Percentiles rank a stretch among this genome's conserved stretches.
phyloP scores from a whole-genome alignment of 495 filamentous ascomycete species.

The Lophium mytilinum region DNA sequence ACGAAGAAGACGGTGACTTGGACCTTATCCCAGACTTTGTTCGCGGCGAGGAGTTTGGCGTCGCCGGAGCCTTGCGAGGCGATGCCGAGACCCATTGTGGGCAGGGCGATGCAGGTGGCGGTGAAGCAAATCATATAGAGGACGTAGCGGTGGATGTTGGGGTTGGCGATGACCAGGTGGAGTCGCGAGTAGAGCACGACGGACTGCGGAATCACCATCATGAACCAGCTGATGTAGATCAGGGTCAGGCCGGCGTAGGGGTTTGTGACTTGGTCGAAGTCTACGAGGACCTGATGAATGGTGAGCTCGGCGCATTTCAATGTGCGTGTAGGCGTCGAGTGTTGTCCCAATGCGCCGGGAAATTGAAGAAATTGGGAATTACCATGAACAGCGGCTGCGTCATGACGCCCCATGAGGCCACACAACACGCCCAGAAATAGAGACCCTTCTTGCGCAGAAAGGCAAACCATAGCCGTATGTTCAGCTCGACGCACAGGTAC shows the following conservation, averaged over 20 bases:
- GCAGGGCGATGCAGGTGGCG: constrained; percentile 8
- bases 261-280: background rate
- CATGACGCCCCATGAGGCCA: constrained; percentile 12
- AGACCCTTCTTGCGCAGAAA: constrained; percentile 12
- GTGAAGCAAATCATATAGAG: constrained; percentile 20
- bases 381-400: constrained; percentile 7
- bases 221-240: constrained; percentile 29
- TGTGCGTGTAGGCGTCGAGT: too few species aligned
- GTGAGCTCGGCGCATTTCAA: too few species aligned
- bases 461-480: constrained; percentile 11
- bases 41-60: constrained; percentile 3
- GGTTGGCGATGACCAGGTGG: constrained; percentile 11
- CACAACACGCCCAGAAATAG: constrained; percentile 18
- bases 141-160: constrained; percentile 1
- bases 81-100: constrained; percentile 10
- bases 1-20: constrained; percentile 18
- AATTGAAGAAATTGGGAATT: background rate
- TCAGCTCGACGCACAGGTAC: constrained; percentile 21
- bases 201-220: constrained; percentile 21
- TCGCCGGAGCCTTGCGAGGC: constrained; percentile 1
- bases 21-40: constrained; percentile 8
- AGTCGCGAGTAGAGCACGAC: constrained; percentile 25
- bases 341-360: too few species aligned
- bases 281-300: too few species aligned
- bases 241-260: constrained; percentile 26